phyloP scores from a whole-genome alignment of 352 stramenopile genomes.

The Pythium folliculosum region DNA sequence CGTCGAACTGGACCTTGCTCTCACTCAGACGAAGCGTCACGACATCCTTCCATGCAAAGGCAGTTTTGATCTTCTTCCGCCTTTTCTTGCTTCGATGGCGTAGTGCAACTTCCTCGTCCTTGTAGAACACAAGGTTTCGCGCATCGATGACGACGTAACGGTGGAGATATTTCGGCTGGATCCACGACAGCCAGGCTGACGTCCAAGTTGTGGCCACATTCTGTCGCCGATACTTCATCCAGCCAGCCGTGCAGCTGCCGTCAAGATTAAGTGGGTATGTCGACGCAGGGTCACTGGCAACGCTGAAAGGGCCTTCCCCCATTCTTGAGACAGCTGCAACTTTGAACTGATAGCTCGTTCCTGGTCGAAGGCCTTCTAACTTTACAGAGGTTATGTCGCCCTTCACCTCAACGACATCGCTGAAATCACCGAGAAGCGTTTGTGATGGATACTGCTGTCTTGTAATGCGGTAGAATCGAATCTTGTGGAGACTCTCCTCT shows the following conservation, averaged over 20 bases:
- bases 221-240: constrained; percentile 86
- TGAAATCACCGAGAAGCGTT: constrained; percentile 81
- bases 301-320: constrained; percentile 84
- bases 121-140: constrained; percentile 77
- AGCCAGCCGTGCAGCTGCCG: constrained; percentile 72
- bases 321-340: constrained; percentile 83
- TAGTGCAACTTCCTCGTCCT: constrained; percentile 75
- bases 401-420: constrained; percentile 76
- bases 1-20: constrained; percentile 77
- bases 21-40: constrained; percentile 62
- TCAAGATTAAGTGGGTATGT: constrained; percentile 79
- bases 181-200: constrained; percentile 55
- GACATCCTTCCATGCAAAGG: constrained; percentile 73
- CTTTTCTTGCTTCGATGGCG: constrained; percentile 79
- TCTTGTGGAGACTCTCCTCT: constrained; percentile 66
- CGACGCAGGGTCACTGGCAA: constrained; percentile 63
- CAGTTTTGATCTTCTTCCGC: constrained; percentile 77
- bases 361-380: constrained; percentile 78
- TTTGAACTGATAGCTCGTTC: constrained; percentile 86
- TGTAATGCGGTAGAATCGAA: constrained; percentile 82
- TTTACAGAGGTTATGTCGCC: constrained; percentile 51
- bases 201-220: constrained; percentile 52
- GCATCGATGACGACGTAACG: constrained; percentile 82
- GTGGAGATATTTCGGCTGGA: constrained; percentile 79
- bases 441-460: constrained; percentile 79